These are phyloP conservation scores for Parsonsia alboflavescens DNA, from an alignment of 257 asterid genomes.

Conservation along the genomic window DNA sequence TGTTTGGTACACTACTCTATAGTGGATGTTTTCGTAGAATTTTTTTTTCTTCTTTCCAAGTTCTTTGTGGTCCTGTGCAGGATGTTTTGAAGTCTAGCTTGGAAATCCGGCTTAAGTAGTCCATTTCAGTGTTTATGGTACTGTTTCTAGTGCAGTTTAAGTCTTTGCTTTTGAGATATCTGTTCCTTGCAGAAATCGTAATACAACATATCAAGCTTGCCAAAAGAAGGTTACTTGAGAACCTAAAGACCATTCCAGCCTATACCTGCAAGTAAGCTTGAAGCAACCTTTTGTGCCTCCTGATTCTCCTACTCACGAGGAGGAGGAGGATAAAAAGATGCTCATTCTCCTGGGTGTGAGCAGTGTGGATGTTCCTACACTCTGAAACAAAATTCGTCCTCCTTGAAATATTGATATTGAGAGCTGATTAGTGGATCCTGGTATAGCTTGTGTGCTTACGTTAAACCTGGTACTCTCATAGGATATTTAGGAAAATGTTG, in stretches of 20 bases:
- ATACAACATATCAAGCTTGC: background rate
- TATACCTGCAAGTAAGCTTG: background rate
- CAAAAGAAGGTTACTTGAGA: background rate
- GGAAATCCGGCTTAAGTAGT: background rate
- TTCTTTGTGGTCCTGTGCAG: background rate
- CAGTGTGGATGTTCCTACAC: background rate
- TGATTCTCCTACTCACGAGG: background rate
- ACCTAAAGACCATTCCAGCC: background rate
- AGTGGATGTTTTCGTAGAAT: background rate
- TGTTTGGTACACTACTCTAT: background rate
- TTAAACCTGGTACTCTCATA: background rate
- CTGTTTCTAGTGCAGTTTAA: background rate
- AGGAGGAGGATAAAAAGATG: background rate
- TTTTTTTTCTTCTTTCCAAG: background rate
- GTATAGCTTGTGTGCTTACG: background rate
- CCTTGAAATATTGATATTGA: background rate
- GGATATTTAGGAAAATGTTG: background rate
- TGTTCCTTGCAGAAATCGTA: background rate
- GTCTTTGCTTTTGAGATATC: background rate
- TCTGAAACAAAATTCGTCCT: background rate
- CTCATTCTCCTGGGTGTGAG: background rate
- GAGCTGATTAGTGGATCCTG: background rate
- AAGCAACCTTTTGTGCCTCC: background rate
- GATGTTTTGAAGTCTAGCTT: background rate
- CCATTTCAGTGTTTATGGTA: background rate